Evolutionary conservation across 164 flowering plant genomes (phyloP), one percentile per base, ranked within the genome.

Genomic region (Macadamia integrifolia): DNA sequence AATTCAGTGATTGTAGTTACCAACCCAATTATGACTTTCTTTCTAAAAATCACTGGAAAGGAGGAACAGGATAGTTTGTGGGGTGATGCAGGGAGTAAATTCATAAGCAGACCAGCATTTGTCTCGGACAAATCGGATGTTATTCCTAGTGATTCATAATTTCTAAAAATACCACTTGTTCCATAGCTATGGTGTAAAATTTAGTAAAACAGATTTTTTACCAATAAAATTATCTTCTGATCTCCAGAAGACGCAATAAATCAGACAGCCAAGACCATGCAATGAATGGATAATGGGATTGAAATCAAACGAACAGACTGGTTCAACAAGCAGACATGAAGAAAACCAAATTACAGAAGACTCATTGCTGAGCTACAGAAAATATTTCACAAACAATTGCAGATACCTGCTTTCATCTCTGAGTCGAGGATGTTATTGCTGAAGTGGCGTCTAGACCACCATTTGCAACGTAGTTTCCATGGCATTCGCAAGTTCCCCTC

Each of bases 361-460:
- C 23, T 10, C 15, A 66, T 17, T 17, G 58, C 23, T 46, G 28
- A 49, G 6, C 58, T 14, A 14, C 10, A 60, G 32, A 31, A 0
- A 31, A 1, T 9, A 35, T 13, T 40, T 48, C n/a, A 30, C 14
- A 64, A 62, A 68, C 13, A 13, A 59, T 23, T 35, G 9, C 55
- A 61, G 8, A 11, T 80, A 91, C 95, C 93, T 55, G 79, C 53
- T 53, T 72, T 71, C 52, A 82, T 77, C 44, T 93, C 96, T 59
- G 87, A 78, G 30, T 31, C 64, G 59, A 76, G 75, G 30, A 65
- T 74, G 5, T 53, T 74, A 62, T 68, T 61, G 76, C 86, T 74
- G 77, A 88, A 93, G 72, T 91, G 96, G 55, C 86, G 89, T 3
- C 63, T 77, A 74, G 76, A 43, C 96, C 98, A 91, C 91, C 90